phyloP scores from a whole-genome alignment of 768 basidiomycete genomes.

The Leucosporidium yakuticum region DNA sequence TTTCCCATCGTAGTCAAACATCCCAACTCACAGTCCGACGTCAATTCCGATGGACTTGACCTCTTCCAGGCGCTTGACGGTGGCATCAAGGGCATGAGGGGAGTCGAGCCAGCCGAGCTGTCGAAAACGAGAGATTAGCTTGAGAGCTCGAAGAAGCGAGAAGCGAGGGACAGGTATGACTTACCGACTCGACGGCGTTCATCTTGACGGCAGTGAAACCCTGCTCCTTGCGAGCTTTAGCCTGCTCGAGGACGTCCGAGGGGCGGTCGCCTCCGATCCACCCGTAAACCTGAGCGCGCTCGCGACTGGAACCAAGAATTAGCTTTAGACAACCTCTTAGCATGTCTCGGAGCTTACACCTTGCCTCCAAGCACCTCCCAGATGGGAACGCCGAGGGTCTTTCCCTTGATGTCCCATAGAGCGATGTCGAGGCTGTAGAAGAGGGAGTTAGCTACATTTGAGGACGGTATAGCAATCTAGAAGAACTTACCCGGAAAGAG shows the following conservation, averaged over 20 bases:
- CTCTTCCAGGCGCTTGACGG: constrained; percentile 53
- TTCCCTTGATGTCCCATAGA: constrained; percentile 74
- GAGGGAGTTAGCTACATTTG: not conserved
- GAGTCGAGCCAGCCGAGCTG: constrained; percentile 58
- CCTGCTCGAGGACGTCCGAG: constrained; percentile 52
- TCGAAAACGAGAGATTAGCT: constrained; percentile 19
- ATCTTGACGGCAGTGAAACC: constrained; percentile 69
- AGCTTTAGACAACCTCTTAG: constrained; percentile 16
- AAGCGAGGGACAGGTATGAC: constrained; percentile 50
- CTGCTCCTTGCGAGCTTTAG: constrained; percentile 54
- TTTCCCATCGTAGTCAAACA: not conserved
- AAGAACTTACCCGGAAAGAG: constrained; percentile 30
- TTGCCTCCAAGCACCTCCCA: constrained; percentile 66
- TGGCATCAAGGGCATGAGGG: constrained; percentile 51
- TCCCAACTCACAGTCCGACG: constrained; percentile 47
- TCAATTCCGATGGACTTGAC: constrained; percentile 56
- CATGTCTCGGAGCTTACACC: constrained; percentile 41
- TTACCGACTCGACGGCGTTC: constrained; percentile 50
- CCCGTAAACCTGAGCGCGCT: constrained; percentile 38
- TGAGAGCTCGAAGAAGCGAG: constrained; percentile 19
- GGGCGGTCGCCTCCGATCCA: constrained; percentile 55
- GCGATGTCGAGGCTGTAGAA: constrained; percentile 56
- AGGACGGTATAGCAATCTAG: not conserved
- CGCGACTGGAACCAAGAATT: not conserved
- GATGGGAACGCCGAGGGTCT: constrained; percentile 59